A percentile compares a stretch with the other conserved stretches of the same genome.
Evolutionary conservation across 1,284 basidiomycete genomes (phyloP).

Genomic region (Marasmius fiardii): DNA sequence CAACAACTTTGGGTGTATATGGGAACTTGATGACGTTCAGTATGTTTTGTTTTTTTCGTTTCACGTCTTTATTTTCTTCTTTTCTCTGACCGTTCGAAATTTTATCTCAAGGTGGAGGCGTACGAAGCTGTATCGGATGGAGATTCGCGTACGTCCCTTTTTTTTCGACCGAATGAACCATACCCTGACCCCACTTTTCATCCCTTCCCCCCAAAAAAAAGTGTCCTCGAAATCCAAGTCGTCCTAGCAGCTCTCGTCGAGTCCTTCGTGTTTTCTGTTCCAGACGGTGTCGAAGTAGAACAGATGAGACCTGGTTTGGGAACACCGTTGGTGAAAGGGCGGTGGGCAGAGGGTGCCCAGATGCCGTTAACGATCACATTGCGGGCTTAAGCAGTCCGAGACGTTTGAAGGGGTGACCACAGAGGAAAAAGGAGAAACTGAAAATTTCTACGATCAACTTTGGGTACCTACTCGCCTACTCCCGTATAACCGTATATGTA

Average conservation of each 20-base stretch:
- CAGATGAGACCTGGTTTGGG: not conserved
- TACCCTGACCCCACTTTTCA: too few species aligned
- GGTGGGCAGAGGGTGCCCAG: not conserved
- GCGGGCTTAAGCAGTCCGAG: too few species aligned
- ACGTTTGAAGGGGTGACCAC: too few species aligned
- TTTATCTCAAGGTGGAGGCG: not conserved
- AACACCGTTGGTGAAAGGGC: not conserved
- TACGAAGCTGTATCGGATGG: constrained; percentile 4
- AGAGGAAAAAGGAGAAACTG: too few species aligned
- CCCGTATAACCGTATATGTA: too few species aligned
- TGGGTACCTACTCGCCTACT: too few species aligned
- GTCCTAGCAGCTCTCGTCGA: not conserved
- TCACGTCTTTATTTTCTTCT: not conserved
- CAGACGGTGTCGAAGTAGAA: not conserved
- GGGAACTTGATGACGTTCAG: constrained; percentile 14
- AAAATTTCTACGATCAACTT: too few species aligned
- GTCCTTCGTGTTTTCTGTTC: not conserved
- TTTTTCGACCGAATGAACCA: too few species aligned
- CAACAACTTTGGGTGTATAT: constrained; percentile 13
- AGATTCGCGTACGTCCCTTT: constrained; percentile 2
- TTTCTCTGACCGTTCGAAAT: not conserved
- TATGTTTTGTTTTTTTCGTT: too few species aligned
- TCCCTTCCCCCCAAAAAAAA: too few species aligned
- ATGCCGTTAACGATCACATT: not conserved
- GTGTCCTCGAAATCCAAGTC: constrained; percentile 1